Base-by-base conservation (phyloP, 352 stramenopile genomes). In the Pythium chondricola region DNA sequence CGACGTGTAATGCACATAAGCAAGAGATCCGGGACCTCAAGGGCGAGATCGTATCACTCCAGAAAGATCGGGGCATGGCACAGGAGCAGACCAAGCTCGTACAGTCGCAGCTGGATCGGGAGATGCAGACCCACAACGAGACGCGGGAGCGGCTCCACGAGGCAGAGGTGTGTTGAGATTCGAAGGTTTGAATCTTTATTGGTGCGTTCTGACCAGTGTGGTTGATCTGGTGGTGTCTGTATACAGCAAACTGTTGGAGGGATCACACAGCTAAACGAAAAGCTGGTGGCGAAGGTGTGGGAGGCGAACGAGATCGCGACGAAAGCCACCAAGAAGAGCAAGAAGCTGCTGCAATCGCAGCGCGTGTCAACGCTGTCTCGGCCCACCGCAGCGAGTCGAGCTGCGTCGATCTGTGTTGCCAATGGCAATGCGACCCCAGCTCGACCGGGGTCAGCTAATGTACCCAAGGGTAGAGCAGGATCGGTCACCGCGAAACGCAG, bases 211-310 rank as follows among this genome's bases (percentile, higher is more conserved):
- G n/a, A n/a, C n/a, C n/a, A n/a, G n/a, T n/a, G n/a, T n/a, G n/a
- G n/a, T n/a, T n/a, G n/a, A n/a, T n/a, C n/a, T n/a, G n/a, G n/a
- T n/a, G n/a, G n/a, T 31, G 17, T 30, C 3, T 27, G 18, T 9
- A 5, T 30, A 7, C 10, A 86, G 78, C 68, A 87, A 74, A 85
- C 73, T 1, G 60, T 85, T 25, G 65, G 63, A 11, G 74, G 70
- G 6, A 67, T 90, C 17, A 80, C 76, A 2, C 74, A 88, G 41
- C 51, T 85, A 16, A 86, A 90, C 29, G 75, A 90, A 27, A 85
- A 85, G 33, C 52, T 90, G 14, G 71, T 88, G 2, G 51, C 53
- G 3, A 82, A 83, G 32, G 61, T 87, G 0, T 80, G 75, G 69
- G 73, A 85, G 44, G 64, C 68, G 17, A 85, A 67, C 2, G 71